Conservation (phyloP, 306 rosid genomes). For the Rosa persica region DNA sequence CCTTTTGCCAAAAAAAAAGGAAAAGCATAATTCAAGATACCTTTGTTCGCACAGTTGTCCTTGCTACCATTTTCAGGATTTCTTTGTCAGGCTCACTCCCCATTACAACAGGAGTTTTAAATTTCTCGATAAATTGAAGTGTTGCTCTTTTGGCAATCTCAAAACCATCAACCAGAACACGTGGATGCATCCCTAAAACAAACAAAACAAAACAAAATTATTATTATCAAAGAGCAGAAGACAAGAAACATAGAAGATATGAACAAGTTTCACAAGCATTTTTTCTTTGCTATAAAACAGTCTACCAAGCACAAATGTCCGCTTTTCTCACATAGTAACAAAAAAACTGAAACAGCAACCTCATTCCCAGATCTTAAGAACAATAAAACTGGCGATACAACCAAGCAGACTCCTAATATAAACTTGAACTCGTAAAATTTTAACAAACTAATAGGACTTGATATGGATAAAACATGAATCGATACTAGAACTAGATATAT, state of each 20-base stretch:
- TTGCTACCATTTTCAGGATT: constrained; percentile 88
- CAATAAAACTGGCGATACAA: too few relatives aligned
- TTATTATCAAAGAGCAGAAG: not conserved
- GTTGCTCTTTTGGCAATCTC: constrained; percentile 95
- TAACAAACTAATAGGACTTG: too few relatives aligned
- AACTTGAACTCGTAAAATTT: too few relatives aligned
- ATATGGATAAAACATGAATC: too few relatives aligned
- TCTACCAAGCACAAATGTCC: not conserved
- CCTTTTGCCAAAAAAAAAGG: constrained; percentile 5
- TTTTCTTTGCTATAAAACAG: too few relatives aligned
- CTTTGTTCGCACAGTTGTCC: constrained; percentile 94
- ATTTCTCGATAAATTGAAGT: constrained; percentile 82
- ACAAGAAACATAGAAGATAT: not conserved
- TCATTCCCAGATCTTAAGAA: not conserved
- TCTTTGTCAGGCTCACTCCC: constrained; percentile 92
- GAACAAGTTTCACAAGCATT: too few relatives aligned
- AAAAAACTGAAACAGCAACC: not conserved
- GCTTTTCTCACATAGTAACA: not conserved
- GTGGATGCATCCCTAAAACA: constrained; percentile 94
- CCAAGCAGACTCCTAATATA: too few relatives aligned
- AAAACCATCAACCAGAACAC: constrained; percentile 93
- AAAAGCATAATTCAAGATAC: constrained; percentile 30
- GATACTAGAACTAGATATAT: too few relatives aligned
- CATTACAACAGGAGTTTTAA: constrained; percentile 82
- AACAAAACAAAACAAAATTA: not conserved